Base-by-base conservation (phyloP, 2,329 filamentous ascomycete species). In the Sporothrix brunneoviolacea region DNA sequence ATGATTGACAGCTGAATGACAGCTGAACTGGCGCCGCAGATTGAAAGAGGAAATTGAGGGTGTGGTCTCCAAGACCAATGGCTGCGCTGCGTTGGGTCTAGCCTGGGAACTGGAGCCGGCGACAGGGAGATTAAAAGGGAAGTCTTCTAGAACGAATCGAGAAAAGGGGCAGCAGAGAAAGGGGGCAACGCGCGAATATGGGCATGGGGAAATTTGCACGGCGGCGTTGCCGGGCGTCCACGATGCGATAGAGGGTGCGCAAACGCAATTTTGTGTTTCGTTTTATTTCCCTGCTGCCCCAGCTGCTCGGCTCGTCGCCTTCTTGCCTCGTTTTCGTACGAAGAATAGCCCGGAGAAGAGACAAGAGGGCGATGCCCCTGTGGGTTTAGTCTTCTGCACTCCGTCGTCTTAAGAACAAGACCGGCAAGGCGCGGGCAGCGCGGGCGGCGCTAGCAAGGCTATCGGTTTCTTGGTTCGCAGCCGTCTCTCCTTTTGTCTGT, bases 121-220 rank as follows among this genome's bases (percentile, higher is more conserved):
- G 8, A 13, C 16, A 21, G 41, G 4, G 38, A 50, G 28, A 45
- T 50, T 21, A 49, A 40, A 36, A 47, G 30, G 41, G 41, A 53
- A 45, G n/a, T 15, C 44, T 57, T 57, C 53, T 52, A 57, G 53
- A 57, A 57, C 52, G 37, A 51, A 50, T 37, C 21, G 45, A 42
- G 38, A 53, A 51, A 53, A 42, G 46, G 50, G 50, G 46, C 4
- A 30, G 6, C 7, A 19, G 6, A 18, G 33, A 37, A 16, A 37
- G n/a, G 32, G 37, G 37, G 37, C 12, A n/a, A n/a, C n/a, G n/a
- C n/a, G n/a, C n/a, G n/a, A n/a, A 30, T 12, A 36, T 36, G 16
- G 42, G 32, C 12, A 44, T 19, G 21, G 19, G 19, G 33, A 46
- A 38, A 46, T 37, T 46, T 30, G 35, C 21, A 37, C 43, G n/a